Evolutionary conservation across 2,329 filamentous ascomycete species (phyloP).

Genomic region (Davidsoniella eucalypti): DNA sequence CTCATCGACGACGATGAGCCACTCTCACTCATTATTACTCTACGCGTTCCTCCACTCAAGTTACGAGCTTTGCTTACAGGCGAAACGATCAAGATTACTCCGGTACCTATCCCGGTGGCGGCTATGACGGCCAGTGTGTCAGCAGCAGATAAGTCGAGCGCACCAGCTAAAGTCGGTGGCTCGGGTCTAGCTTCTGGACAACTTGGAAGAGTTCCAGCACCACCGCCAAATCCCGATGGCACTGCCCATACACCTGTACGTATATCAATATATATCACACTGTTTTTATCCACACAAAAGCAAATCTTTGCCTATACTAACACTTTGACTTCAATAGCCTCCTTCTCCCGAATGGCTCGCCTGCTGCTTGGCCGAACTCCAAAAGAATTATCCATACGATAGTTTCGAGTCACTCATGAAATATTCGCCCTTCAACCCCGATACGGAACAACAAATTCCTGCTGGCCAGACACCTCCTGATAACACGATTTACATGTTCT

Average conservation of each 20-base stretch:
- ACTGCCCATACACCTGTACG: constrained; percentile 45
- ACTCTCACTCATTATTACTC: constrained; percentile 52
- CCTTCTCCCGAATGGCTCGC: constrained; percentile 76
- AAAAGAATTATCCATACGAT: constrained; percentile 59
- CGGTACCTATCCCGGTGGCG: constrained; percentile 12
- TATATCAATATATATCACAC: constrained; percentile 11
- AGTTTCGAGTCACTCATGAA: constrained; percentile 85
- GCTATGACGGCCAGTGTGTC: background rate
- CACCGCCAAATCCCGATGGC: constrained; percentile 41
- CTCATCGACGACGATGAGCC: constrained; percentile 67
- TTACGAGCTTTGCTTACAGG: constrained; percentile 50
- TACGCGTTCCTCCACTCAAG: constrained; percentile 58
- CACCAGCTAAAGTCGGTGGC: constrained; percentile 13
- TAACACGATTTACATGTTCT: constrained; percentile 61
- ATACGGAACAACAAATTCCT: constrained; percentile 48
- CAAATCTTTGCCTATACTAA: background rate
- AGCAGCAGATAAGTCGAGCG: background rate
- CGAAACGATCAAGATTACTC: constrained; percentile 17
- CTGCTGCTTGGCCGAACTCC: constrained; percentile 53
- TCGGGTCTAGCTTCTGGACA: constrained; percentile 30
- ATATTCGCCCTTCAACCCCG: constrained; percentile 61
- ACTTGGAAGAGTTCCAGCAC: constrained; percentile 52
- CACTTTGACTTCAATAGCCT: constrained; percentile 35
- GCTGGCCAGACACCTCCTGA: constrained; percentile 35
- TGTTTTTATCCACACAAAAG: background rate